Base-by-base conservation (phyloP, 2,329 filamentous ascomycete genomes). In the Trichoderma brevicompactum region DNA sequence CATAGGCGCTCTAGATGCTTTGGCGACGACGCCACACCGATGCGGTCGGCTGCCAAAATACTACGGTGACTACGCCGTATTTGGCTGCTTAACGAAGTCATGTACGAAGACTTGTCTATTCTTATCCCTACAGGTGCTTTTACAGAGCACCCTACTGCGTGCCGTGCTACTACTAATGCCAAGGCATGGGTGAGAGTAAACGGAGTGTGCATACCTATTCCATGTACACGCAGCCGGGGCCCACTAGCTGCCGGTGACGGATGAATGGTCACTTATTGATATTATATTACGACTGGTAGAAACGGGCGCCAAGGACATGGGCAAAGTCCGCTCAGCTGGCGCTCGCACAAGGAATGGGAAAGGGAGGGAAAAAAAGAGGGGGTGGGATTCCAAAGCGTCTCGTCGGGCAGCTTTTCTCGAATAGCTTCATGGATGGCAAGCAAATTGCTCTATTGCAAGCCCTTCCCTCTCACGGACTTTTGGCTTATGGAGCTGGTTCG, bases 231-330 rank as follows among this genome's bases (percentile, higher is more conserved):
- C 49, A 54, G 17, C 40, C 40, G 13, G 23, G 41, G 49, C 49
- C 59, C 49, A 63, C 59, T n/a, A 5, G 49, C 28, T 54, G 59
- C 49, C 40, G 48, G 59, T 54, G 59, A 53, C 49, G 59, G 59
- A 54, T 54, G 59, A 63, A 54, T 63, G 49, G 41, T 63, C 49
- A 63, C 52, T 46, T 61, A 61, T 52, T 52, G 34, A 52, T 50
- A 17, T 43, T 54, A 63, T 46, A 63, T 63, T 54, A n/a, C 36
- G 19, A 40, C 17, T 23, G 19, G 40, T 17, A 54, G 40, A 53
- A 38, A 63, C 59, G 59, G 59, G 59, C 59, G 59, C 38, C 59
- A 38, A 23, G 38, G 44, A 49, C 36, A 60, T 50, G 44, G 56
- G 44, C 17, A 40, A 50, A 15, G 36, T 28, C 46, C 46, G 56